Evolutionary conservation across 2,329 filamentous ascomycete species (phyloP).

Genomic region (Balansia obtecta): DNA sequence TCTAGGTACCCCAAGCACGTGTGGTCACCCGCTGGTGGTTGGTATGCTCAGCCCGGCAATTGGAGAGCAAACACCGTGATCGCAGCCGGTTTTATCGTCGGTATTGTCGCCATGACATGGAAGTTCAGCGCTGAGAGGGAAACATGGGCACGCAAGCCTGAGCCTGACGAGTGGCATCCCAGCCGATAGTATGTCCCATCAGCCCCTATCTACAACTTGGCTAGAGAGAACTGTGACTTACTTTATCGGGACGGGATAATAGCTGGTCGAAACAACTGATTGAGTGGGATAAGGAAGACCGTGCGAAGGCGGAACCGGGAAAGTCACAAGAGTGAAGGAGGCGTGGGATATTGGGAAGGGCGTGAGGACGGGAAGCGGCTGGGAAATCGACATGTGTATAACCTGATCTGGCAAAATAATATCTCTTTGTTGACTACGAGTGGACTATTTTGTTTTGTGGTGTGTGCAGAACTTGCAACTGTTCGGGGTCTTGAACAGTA

Average conservation of each 20-base stretch:
- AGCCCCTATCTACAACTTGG: neutral
- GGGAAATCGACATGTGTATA: slow-evolving; percentile 7
- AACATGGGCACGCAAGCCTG: slow-evolving; percentile 61
- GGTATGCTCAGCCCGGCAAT: slow-evolving; percentile 90
- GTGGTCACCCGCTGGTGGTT: slow-evolving; percentile 96
- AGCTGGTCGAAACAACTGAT: slow-evolving; percentile 35
- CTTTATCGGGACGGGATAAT: neutral
- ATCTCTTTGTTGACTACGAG: neutral
- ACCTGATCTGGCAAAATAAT: slow-evolving; percentile 2
- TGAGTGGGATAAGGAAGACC: slow-evolving; percentile 32
- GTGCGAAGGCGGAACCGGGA: slow-evolving; percentile 19
- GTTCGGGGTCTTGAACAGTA: too few relatives aligned
- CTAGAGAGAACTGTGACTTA: neutral
- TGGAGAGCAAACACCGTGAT: slow-evolving; percentile 88
- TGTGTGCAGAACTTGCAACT: too few relatives aligned
- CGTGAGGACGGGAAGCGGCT: neutral
- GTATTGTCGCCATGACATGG: slow-evolving; percentile 56
- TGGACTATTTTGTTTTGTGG: neutral
- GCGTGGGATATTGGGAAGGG: too few relatives aligned
- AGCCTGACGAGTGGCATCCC: slow-evolving; percentile 65
- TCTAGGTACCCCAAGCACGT: slow-evolving; percentile 92
- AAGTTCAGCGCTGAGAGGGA: slow-evolving; percentile 65
- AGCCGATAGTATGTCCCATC: slow-evolving; percentile 60
- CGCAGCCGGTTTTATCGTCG: slow-evolving; percentile 54
- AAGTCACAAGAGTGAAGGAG: slow-evolving; percentile 16